A percentile compares a stretch with the other conserved stretches of the same genome.
These are phyloP conservation scores for Sporothrix sp. DNA, from an alignment of 2,329 filamentous ascomycete species.

Conservation along the genomic window DNA sequence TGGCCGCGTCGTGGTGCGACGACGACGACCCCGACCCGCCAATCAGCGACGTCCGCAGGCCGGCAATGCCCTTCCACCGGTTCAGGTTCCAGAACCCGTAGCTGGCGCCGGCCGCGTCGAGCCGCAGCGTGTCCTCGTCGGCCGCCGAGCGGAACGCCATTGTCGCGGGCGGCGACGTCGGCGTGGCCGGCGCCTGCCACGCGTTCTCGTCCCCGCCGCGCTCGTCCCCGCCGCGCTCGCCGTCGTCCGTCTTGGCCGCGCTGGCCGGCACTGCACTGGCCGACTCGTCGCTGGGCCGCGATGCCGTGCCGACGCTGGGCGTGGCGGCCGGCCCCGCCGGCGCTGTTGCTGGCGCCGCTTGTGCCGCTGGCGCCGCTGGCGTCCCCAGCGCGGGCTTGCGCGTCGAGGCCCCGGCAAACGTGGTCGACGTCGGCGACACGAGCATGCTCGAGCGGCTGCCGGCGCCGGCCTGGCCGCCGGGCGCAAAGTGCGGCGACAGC, in stretches of 20 bases:
- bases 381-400: background rate
- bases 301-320: background rate
- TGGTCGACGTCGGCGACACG: background rate
- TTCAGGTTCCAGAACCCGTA: constrained; percentile 50
- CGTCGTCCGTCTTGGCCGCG: background rate
- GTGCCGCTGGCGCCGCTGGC: background rate
- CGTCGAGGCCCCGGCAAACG: background rate
- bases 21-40: background rate
- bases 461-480: constrained; percentile 13
- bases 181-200: no score
- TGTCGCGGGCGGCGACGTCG: constrained; percentile 40
- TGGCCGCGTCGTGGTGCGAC: background rate
- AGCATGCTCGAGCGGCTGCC: constrained; percentile 26
- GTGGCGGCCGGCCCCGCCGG: background rate
- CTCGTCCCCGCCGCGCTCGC: no score
- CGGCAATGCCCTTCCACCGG: constrained; percentile 39
- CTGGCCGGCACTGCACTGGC: background rate
- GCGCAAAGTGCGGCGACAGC: constrained; percentile 12
- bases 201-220: no score
- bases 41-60: constrained; percentile 20
- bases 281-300: background rate
- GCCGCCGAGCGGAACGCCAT: constrained; percentile 37
- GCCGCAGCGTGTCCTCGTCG: constrained; percentile 29
- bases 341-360: background rate
- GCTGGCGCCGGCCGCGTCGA: constrained; percentile 32